A percentile compares a stretch with the other conserved stretches of the same genome.
Evolutionary conservation across 1,284 basidiomycete species (phyloP).

Genomic region (Sphaerobolus stellatus): DNA sequence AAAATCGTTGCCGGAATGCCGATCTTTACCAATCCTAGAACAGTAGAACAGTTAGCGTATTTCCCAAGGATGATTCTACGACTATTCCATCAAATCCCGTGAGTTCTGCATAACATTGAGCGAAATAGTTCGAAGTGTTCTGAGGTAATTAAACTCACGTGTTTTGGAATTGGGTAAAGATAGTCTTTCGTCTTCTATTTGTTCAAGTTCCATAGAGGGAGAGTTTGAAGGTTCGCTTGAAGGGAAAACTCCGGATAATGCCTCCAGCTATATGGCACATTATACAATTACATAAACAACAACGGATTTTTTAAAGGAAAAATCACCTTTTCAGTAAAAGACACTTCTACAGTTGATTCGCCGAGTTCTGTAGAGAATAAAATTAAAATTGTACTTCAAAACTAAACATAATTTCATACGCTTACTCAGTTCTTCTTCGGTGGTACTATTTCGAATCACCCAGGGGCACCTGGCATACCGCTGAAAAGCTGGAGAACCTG

Average conservation of each 20-base stretch:
- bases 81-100: slow-evolving; percentile 82
- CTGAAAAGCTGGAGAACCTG: slow-evolving; percentile 84
- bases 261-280: slow-evolving; percentile 55
- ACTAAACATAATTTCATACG: slow-evolving; percentile 35
- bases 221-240: slow-evolving; percentile 60
- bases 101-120: slow-evolving; percentile 46
- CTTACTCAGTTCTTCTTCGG: no score
- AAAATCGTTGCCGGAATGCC: not conserved
- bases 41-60: slow-evolving; percentile 46
- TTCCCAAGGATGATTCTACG: slow-evolving; percentile 71
- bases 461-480: slow-evolving; percentile 87
- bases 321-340: slow-evolving; percentile 63
- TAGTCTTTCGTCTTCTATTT: slow-evolving; percentile 76
- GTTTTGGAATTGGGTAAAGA: slow-evolving; percentile 71
- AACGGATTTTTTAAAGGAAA: slow-evolving; percentile 6
- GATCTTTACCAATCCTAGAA: not conserved
- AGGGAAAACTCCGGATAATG: slow-evolving; percentile 70
- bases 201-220: slow-evolving; percentile 85
- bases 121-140: not conserved
- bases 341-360: slow-evolving; percentile 69
- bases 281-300: not conserved
- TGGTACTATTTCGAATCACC: slow-evolving; percentile 71
- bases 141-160: slow-evolving; percentile 47
- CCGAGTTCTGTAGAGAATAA: slow-evolving; percentile 12
- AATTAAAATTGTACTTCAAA: slow-evolving; percentile 26